Base-by-base conservation (phyloP, 305 asterid genomes). In the Andrographis paniculata region DNA sequence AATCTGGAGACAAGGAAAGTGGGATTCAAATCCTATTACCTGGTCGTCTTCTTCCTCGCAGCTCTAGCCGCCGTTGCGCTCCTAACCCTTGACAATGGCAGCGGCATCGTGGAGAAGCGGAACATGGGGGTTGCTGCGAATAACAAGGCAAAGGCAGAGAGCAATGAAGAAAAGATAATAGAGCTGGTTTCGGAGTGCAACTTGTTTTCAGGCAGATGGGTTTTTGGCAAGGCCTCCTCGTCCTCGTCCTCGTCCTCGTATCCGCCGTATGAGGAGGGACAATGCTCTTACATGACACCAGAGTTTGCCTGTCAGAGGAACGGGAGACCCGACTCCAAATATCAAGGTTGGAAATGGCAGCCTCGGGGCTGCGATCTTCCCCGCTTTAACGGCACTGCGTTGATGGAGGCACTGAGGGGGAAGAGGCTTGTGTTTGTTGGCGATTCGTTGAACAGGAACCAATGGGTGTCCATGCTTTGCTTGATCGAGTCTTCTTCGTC, bases 401-500 rank as follows among this genome's bases (percentile, higher is more conserved):
- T 72, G 31, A 5, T 72, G 58, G 77, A 72, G 69, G 69, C 66
- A 59, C 27, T 76, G 15, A 63, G 71, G 35, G 84, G 75, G 31
- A 76, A 76, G 28, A 69, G 20, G 61, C 41, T 76, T 13, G 48
- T 76, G 1, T 72, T 57, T 21, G 77, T 76, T 0, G 84, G 84
- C 0, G 84, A 76, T 58, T 76, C 84, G 0, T 42, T 76, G 69
- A 72, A 72, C 27, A 55, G 57, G 48, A 72, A 72, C 28, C 84
- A 72, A 37, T 72, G 69, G 68, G 21, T 30, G 2, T 76, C 84
- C 6, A 31, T 75, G 79, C 72, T 75, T 20, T 75, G 83, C 44
- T 37, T 75, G 17, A 20, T 72, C 7, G 75, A 69, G 59, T 64
- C 83, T 0, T 55, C 61, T 6, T 51, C 83, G 0, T 55, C 61